Evolutionary conservation across 2,329 filamentous ascomycete genomes (phyloP).

Genomic region (Xylariaceae sp.): DNA sequence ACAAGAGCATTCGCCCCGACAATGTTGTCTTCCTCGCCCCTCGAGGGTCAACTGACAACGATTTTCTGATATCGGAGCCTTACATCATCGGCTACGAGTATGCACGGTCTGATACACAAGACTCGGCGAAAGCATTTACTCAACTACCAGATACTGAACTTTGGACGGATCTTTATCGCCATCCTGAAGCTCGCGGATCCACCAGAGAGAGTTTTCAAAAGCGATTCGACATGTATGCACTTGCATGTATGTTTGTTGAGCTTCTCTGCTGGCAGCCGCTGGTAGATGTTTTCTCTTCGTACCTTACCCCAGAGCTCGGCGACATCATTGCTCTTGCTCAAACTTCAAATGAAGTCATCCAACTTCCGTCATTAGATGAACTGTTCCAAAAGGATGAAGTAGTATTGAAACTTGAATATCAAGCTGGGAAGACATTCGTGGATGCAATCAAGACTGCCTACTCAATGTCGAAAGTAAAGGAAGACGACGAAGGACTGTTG

Average conservation of each 20-base stretch:
- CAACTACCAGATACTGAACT: constrained; percentile 19
- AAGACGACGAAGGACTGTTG: constrained; percentile 1
- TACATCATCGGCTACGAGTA: constrained; percentile 22
- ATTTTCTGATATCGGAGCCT: constrained; percentile 16
- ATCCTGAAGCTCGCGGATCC: constrained; percentile 16
- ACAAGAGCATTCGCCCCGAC: constrained; percentile 29
- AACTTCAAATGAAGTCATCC: neutral
- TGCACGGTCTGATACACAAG: constrained; percentile 14
- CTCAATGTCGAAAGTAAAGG: constrained; percentile 1
- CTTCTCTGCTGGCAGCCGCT: constrained; percentile 15
- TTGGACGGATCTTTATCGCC: constrained; percentile 20
- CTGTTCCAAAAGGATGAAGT: constrained; percentile 2
- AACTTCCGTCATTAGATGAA: constrained; percentile 3
- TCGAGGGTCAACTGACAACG: constrained; percentile 9
- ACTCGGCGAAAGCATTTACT: constrained; percentile 15
- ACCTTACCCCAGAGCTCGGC: neutral
- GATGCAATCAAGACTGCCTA: constrained; percentile 1
- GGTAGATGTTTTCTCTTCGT: constrained; percentile 8
- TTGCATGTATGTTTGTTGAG: constrained; percentile 17
- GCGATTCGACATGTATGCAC: constrained; percentile 22
- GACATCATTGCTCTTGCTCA: constrained; percentile 1
- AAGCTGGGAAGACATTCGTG: constrained; percentile 1
- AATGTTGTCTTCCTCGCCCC: constrained; percentile 28
- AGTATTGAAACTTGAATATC: neutral
- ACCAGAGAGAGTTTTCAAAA: constrained; percentile 21